Base-by-base conservation (phyloP, 164 flowering plant genomes). In the Sedum album region DNA sequence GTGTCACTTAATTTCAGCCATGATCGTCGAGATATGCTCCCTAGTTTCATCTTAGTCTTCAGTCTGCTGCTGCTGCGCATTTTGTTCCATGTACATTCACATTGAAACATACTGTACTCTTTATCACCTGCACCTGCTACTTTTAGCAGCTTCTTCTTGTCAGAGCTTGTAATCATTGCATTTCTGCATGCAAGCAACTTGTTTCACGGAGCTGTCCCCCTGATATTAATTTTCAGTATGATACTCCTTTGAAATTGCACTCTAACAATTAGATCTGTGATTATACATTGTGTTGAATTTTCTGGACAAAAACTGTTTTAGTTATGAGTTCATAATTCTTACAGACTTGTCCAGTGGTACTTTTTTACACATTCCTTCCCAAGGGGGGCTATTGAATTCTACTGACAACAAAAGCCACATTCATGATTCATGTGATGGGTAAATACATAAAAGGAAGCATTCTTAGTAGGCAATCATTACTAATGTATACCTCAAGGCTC, bases 11-110 rank as follows among this genome's bases (percentile, higher is more conserved):
- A 28, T 14, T 57, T 28, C 62, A 57, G 62, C 62, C 62, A 26
- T 57, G 62, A 57, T 26, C 62, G 62, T 28, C 62, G 62, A 57
- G 62, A 57, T 57, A 57, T 57, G 62, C 62, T 57, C 62, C 62
- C 62, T 26, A 57, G 62, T 57, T 57, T 57, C 35, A 57, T 11
- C 35, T 26, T 33, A 57, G 28, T 57, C 62, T 57, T 13, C 20
- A 11, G 62, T 57, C 49, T 28, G 28, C 60, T 53, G 60, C 20
- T 57, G 18, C 31, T 26, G 31, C 33, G 31, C 20, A 26, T 1
- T 25, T 21, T 20, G 57, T 33, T 57, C 33, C 31, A 57, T 26
- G 20, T 57, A 13, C 5, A 21, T 3, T n/a, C 5, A 26, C 26
- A 55, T 7, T 21, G 23, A 21, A n/a, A 53, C 60, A 13, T 26